Evolutionary conservation across 768 basidiomycete genomes (phyloP).

Genomic region (Leccinum ochraceum): DNA sequence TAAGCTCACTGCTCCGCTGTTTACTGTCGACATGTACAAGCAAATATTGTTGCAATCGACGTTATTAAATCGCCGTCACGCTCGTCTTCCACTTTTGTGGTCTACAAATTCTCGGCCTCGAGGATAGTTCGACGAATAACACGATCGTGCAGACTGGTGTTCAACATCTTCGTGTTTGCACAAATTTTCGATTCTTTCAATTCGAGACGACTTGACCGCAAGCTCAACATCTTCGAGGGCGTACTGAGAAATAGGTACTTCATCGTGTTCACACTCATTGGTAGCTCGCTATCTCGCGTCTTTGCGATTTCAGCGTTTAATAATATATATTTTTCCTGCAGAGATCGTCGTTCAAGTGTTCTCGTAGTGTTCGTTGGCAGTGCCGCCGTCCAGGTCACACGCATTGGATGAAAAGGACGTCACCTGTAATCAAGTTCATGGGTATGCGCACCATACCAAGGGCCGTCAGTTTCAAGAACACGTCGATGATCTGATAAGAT

Average conservation of each 20-base stretch:
- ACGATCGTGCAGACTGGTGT: slow-evolving; percentile 82
- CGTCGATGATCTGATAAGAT: too few species aligned
- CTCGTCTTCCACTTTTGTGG: slow-evolving; percentile 92
- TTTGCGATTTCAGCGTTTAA: slow-evolving; percentile 6
- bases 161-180: slow-evolving; percentile 96
- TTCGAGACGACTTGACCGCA: slow-evolving; percentile 81
- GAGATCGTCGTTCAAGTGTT: slow-evolving; percentile 86
- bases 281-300: slow-evolving; percentile 42
- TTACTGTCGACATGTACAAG: slow-evolving; percentile 95
- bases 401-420: slow-evolving; percentile 40
- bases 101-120: slow-evolving; percentile 64
- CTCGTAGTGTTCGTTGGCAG: slow-evolving; percentile 88
- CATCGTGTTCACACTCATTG: slow-evolving; percentile 79
- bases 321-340: slow-evolving; percentile 31
- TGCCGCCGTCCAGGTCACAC: slow-evolving; percentile 86
- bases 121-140: slow-evolving; percentile 36
- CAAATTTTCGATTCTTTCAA: slow-evolving; percentile 98
- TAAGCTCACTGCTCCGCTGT: slow-evolving; percentile 83
- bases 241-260: slow-evolving; percentile 82
- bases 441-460: too few species aligned
- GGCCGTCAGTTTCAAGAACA: too few species aligned
- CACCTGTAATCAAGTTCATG: too few species aligned
- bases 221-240: slow-evolving; percentile 88
- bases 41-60: slow-evolving; percentile 89
- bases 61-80: slow-evolving; percentile 79